phyloP scores from a whole-genome alignment of 768 basidiomycete species.

The Leccinum aurantiacum region DNA sequence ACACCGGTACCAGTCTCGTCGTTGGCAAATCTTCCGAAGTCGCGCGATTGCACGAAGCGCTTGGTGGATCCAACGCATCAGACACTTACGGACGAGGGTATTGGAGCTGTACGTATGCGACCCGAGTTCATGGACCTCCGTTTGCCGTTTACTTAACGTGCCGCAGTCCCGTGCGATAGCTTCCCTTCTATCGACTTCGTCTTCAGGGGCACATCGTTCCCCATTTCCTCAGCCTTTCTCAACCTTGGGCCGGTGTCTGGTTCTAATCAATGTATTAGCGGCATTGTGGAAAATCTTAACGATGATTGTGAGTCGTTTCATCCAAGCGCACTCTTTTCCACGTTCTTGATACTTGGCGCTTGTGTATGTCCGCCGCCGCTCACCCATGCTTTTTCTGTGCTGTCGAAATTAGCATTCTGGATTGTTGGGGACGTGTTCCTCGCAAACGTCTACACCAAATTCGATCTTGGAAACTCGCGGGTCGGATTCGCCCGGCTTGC shows the following conservation, averaged over 20 bases:
- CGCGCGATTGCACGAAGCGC: conserved; percentile 14
- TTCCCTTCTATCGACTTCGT: background rate
- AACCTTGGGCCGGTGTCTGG: background rate
- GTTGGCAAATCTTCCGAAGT: conserved; percentile 14
- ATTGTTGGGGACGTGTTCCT: background rate
- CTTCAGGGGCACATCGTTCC: background rate
- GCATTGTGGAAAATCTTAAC: background rate
- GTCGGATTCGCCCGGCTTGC: background rate
- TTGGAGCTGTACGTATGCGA: conserved; percentile 29
- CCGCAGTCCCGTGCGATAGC: background rate
- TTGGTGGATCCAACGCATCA: conserved; percentile 29
- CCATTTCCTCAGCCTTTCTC: background rate
- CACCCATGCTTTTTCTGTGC: no score
- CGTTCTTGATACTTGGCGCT: no score
- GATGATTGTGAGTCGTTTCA: no score
- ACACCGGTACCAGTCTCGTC: no score
- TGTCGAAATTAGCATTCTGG: background rate
- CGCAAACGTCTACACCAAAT: background rate
- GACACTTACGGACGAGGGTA: conserved; percentile 22
- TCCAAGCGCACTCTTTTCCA: no score
- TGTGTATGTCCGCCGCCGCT: no score
- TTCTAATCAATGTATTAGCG: background rate
- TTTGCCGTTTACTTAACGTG: background rate
- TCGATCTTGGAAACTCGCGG: background rate
- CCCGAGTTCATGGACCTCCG: background rate